phyloP scores from a whole-genome alignment of 2,329 filamentous ascomycete genomes.

The Pseudocercospora ulei region DNA sequence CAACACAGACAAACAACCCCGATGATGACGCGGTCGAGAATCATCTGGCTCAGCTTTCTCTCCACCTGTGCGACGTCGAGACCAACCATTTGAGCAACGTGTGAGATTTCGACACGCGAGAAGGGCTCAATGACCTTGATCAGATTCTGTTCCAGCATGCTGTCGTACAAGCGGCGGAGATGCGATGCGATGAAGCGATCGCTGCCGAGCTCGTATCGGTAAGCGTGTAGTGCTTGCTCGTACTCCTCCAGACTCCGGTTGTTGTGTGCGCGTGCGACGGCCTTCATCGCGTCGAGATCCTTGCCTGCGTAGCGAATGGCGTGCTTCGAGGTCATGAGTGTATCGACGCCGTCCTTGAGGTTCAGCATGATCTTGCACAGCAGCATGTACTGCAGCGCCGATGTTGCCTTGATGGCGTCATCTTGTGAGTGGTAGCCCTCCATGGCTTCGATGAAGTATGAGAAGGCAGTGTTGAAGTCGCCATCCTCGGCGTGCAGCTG shows the following conservation, averaged over 20 bases:
- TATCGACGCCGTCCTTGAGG: conserved; percentile 87
- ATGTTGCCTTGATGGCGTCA: conserved; percentile 75
- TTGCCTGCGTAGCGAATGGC: conserved; percentile 92
- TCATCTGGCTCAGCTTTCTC: conserved; percentile 98
- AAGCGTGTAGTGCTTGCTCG: conserved; percentile 79
- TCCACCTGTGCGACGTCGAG: conserved; percentile 94
- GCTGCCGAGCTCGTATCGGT: conserved; percentile 84
- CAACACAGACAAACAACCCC: no score
- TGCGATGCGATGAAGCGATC: conserved; percentile 96
- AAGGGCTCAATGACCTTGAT: conserved; percentile 99
- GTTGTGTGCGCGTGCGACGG: conserved; percentile 85
- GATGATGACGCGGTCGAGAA: conserved; percentile 96
- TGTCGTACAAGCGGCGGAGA: conserved; percentile 88
- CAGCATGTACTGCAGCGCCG: conserved; percentile 96
- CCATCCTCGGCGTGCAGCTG: conserved; percentile 98
- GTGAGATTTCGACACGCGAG: conserved; percentile 88
- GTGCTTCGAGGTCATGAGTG: conserved; percentile 89
- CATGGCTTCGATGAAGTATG: conserved; percentile 97
- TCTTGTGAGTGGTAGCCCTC: conserved; percentile 95
- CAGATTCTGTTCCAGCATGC: conserved; percentile 97
- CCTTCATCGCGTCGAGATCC: conserved; percentile 97
- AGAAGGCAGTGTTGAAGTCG: conserved; percentile 98
- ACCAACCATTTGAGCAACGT: conserved; percentile 95
- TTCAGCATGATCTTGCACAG: conserved; percentile 99
- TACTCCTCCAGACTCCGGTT: conserved; percentile 96